phyloP scores from a whole-genome alignment of 768 basidiomycete species.

The Pleurotus pulmonarius region DNA sequence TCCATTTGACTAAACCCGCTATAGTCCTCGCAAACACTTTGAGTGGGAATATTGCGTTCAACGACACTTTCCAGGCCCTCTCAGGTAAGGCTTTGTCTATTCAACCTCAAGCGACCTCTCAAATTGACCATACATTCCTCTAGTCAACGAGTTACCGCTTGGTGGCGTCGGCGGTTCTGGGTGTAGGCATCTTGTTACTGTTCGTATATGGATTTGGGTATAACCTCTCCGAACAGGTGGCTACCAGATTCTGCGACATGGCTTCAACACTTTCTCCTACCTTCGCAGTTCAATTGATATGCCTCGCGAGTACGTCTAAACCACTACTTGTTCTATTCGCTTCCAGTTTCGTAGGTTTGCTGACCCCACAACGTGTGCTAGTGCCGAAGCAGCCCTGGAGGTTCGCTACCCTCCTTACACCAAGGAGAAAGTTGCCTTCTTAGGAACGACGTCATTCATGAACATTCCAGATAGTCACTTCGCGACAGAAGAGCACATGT shows the following conservation, averaged over 20 bases:
- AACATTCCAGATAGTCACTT: conserved; percentile 18
- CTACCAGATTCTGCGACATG: conserved; percentile 45
- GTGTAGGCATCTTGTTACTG: conserved; percentile 34
- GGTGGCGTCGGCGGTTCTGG: conserved; percentile 62
- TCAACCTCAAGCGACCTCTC: not conserved
- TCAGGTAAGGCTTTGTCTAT: conserved; percentile 29
- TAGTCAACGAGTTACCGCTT: conserved; percentile 40
- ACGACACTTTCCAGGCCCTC: conserved; percentile 58
- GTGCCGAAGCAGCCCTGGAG: conserved; percentile 35
- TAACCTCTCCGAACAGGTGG: conserved; percentile 40
- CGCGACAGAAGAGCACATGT: too few relatives aligned
- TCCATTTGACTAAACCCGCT: not conserved
- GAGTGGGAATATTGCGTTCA: conserved; percentile 55
- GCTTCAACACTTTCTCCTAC: conserved; percentile 54
- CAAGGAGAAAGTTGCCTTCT: conserved; percentile 26
- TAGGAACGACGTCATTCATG: conserved; percentile 17
- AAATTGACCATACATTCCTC: not conserved
- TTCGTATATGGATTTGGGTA: not conserved
- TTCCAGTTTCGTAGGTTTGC: not conserved
- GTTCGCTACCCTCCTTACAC: conserved; percentile 53
- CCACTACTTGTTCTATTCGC: not conserved
- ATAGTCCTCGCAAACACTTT: conserved; percentile 52
- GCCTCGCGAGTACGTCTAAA: conserved; percentile 42
- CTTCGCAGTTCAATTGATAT: conserved; percentile 43
- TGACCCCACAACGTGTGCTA: conserved; percentile 13